phyloP scores from a whole-genome alignment of 306 rosid species.

The Ziziphus jujuba region DNA sequence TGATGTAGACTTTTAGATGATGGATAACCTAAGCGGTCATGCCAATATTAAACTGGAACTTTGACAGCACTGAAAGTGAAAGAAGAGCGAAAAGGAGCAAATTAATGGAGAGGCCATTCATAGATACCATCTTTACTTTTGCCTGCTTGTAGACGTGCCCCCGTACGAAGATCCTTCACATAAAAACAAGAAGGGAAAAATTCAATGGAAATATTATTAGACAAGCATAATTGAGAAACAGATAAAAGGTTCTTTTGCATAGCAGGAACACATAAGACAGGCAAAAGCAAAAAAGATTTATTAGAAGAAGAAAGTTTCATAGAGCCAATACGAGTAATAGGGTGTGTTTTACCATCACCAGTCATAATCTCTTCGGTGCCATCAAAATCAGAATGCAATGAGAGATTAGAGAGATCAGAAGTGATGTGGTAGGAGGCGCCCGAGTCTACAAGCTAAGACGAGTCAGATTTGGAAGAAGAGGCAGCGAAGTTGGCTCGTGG shows the following conservation, averaged over 20 bases:
- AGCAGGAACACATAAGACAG: background rate
- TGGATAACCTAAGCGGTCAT: background rate
- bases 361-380: background rate
- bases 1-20: background rate
- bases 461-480: fast-evolving
- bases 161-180: background rate
- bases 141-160: background rate
- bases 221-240: background rate
- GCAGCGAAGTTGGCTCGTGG: background rate
- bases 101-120: background rate
- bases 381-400: background rate
- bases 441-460: background rate
- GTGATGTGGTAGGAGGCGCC: background rate
- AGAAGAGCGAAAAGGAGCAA: background rate
- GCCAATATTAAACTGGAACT: background rate
- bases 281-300: background rate
- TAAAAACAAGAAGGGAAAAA: background rate
- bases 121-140: background rate
- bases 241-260: background rate
- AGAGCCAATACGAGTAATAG: fast-evolving
- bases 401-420: background rate
- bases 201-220: background rate
- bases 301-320: too few relatives aligned
- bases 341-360: background rate
- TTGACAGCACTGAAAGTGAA: too few relatives aligned